Evolutionary conservation across 768 basidiomycete species (phyloP).

Genomic region (Mycena haematopus): DNA sequence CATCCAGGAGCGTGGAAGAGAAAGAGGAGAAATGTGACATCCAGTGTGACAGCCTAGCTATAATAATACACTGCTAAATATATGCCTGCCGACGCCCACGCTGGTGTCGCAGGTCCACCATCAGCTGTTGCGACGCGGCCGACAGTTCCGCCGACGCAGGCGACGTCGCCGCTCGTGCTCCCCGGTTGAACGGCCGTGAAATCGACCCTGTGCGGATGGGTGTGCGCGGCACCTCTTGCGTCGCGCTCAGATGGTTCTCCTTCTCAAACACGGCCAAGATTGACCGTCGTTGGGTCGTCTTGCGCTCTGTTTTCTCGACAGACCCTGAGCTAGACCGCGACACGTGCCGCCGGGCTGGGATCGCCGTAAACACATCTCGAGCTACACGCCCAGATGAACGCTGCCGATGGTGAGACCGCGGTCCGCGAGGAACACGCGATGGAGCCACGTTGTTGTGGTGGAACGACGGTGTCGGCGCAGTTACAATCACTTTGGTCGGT

Average conservation of each 20-base stretch:
- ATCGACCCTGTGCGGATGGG: slow-evolving; percentile 50
- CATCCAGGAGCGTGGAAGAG: background rate
- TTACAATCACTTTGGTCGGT: slow-evolving; percentile 59
- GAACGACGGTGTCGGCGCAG: slow-evolving; percentile 56
- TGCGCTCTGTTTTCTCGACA: slow-evolving; percentile 21
- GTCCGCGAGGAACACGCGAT: slow-evolving; percentile 50
- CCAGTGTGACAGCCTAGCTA: too few relatives aligned
- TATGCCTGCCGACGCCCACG: slow-evolving; percentile 3
- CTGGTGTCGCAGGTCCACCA: slow-evolving; percentile 65
- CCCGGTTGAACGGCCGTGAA: slow-evolving; percentile 43
- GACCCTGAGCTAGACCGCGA: slow-evolving; percentile 11
- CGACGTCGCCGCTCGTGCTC: slow-evolving; percentile 58
- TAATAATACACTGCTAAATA: slow-evolving; percentile 13
- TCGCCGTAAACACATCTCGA: slow-evolving; percentile 36
- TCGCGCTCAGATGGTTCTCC: slow-evolving; percentile 50
- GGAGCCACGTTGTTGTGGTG: slow-evolving; percentile 38
- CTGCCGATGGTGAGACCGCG: slow-evolving; percentile 45
- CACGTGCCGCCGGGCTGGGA: slow-evolving; percentile 35
- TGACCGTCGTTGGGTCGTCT: slow-evolving; percentile 24
- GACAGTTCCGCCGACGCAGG: slow-evolving; percentile 77
- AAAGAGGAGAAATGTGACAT: too few relatives aligned
- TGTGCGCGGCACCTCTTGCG: slow-evolving; percentile 50
- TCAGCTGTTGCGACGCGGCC: too few relatives aligned
- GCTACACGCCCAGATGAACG: slow-evolving; percentile 35
- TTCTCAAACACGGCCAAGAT: slow-evolving; percentile 41